A percentile compares a stretch with the other conserved stretches of the same genome.
Conservation (phyloP, 352 stramenopile species). For the Peronospora farinosa region DNA sequence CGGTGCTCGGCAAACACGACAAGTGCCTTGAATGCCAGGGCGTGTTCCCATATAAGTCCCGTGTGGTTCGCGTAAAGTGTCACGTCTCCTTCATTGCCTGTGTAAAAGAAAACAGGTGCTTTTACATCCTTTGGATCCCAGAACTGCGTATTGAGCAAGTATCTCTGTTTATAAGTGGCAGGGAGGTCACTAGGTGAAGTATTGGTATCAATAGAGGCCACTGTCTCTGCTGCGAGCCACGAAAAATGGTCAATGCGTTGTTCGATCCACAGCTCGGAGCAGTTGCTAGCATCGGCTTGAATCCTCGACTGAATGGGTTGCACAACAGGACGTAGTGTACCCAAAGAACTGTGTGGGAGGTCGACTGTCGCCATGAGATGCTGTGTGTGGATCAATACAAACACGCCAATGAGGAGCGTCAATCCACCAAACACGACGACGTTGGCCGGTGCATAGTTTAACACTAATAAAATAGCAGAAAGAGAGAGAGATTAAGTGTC, state of each 20-base stretch:
- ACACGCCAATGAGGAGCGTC: conserved; percentile 46
- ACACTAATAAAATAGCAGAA: conserved; percentile 14
- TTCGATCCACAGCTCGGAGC: conserved; percentile 79
- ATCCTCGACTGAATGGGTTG: conserved; percentile 10
- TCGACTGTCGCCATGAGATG: conserved; percentile 41
- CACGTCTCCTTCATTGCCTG: conserved; percentile 92
- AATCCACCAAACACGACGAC: conserved; percentile 45
- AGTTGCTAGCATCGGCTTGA: conserved; percentile 56
- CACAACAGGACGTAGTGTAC: conserved; percentile 11
- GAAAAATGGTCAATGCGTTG: conserved; percentile 89
- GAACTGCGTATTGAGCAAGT: conserved; percentile 85
- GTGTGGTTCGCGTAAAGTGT: conserved; percentile 92
- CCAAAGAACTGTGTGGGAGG: conserved; percentile 36
- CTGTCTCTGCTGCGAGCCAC: conserved; percentile 35
- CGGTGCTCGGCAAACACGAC: conserved; percentile 94
- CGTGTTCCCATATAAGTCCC: conserved; percentile 93
- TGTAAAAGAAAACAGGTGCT: conserved; percentile 90
- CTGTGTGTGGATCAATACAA: conserved; percentile 70
- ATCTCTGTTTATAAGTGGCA: conserved; percentile 82
- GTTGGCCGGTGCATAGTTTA: conserved; percentile 35
- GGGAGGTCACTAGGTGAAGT: conserved; percentile 19
- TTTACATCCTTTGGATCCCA: conserved; percentile 61
- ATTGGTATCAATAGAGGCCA: conserved; percentile 7
- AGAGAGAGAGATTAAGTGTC: not conserved
- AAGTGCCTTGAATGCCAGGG: conserved; percentile 78